Percentiles rank a stretch among this genome's conserved stretches.
Evolutionary conservation across 306 rosid species (phyloP).

Genomic region (Crotalaria pallida): DNA sequence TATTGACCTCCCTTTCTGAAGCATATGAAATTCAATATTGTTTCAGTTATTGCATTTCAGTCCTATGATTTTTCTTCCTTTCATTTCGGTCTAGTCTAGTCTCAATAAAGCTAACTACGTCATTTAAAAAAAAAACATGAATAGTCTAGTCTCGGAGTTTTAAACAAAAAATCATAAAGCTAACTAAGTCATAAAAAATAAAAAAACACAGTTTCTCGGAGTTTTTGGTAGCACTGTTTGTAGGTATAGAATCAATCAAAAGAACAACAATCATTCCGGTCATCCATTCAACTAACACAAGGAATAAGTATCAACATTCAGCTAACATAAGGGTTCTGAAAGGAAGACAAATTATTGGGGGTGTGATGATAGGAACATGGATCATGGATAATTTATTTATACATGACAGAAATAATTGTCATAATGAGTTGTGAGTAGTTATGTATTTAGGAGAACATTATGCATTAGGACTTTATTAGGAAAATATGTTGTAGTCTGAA

Average conservation of each 20-base stretch:
- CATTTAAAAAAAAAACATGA: background rate
- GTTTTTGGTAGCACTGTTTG: background rate
- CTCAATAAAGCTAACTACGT: background rate
- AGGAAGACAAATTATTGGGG: background rate
- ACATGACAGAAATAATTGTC: no score
- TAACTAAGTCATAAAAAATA: no score
- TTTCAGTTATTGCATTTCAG: background rate
- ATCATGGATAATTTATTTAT: no score
- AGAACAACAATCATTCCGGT: background rate
- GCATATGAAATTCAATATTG: conserved; percentile 11
- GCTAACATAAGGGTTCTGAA: background rate
- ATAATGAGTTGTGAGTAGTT: no score
- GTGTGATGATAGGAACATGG: no score
- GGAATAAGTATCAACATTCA: background rate
- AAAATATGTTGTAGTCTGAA: no score
- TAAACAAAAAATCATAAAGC: no score
- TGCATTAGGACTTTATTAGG: no score
- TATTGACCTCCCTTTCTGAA: conserved; percentile 5
- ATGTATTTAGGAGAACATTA: no score
- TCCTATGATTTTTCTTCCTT: conserved; percentile 2
- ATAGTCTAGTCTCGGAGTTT: background rate
- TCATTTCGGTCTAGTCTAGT: no score
- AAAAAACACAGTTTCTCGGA: background rate
- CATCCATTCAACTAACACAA: background rate
- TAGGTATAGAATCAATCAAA: conserved; percentile 1